These are phyloP conservation scores for Lachnellula cervina DNA, from an alignment of 2,329 filamentous ascomycete genomes.

Conservation along the genomic window DNA sequence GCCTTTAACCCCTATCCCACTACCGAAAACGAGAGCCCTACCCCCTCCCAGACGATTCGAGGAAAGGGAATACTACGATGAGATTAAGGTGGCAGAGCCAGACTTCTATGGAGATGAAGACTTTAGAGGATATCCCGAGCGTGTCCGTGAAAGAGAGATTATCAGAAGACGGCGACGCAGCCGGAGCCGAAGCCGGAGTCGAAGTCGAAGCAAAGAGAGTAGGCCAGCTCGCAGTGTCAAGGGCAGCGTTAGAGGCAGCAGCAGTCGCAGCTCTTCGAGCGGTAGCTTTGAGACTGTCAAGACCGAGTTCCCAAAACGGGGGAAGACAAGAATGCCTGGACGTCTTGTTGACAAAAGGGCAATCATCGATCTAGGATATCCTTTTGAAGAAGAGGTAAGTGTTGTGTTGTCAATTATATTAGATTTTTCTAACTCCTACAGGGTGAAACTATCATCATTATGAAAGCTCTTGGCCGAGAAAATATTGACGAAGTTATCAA, in stretches of 20 bases:
- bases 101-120: conserved; percentile 69
- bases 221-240: conserved; percentile 19
- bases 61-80: conserved; percentile 57
- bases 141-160: conserved; percentile 58
- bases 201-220: conserved; percentile 34
- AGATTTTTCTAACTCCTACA: conserved; percentile 39
- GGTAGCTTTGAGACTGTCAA: conserved; percentile 45
- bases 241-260: conserved; percentile 34
- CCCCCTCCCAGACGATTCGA: conserved; percentile 54
- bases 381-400: conserved; percentile 77
- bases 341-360: conserved; percentile 75
- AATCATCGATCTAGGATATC: conserved; percentile 79
- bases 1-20: conserved; percentile 54
- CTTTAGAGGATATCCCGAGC: conserved; percentile 56
- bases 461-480: conserved; percentile 79
- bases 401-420: background rate
- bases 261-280: conserved; percentile 41
- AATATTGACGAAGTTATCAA: conserved; percentile 89
- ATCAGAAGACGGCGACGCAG: conserved; percentile 44
- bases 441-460: conserved; percentile 76
- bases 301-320: conserved; percentile 70
- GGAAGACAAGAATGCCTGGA: conserved; percentile 83
- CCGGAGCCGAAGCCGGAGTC: conserved; percentile 42
- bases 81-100: conserved; percentile 63
- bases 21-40: conserved; percentile 59